A percentile compares a stretch with the other conserved stretches of the same genome.
Evolutionary conservation across 2,329 filamentous ascomycete genomes (phyloP).

Genomic region (Diaporthe velutina): DNA sequence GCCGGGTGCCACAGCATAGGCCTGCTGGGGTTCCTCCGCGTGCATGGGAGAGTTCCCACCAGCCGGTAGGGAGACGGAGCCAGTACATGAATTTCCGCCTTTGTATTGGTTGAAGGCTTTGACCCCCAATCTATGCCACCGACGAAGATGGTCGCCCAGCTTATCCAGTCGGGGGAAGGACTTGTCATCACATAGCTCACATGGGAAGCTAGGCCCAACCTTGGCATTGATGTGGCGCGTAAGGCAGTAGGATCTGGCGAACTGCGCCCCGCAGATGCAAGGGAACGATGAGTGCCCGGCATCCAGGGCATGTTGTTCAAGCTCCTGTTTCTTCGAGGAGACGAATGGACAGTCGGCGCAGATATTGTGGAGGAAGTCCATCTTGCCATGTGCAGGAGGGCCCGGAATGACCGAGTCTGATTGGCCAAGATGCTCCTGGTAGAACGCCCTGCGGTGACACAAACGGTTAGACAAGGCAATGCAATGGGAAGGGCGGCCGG

Average conservation of each 20-base stretch:
- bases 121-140: not conserved
- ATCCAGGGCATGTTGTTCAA: not conserved
- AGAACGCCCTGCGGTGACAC: not conserved
- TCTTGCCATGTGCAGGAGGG: not conserved
- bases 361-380: not conserved
- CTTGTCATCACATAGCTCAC: not conserved
- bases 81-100: not conserved
- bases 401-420: not conserved
- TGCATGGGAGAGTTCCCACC: not conserved
- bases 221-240: slow-evolving; percentile 8
- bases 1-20: not conserved
- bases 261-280: not conserved
- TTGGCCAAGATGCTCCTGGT: not conserved
- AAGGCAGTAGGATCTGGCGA: not conserved
- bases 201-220: not conserved
- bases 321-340: not conserved
- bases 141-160: not conserved
- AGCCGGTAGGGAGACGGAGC: not conserved
- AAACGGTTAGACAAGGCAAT: not conserved
- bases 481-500: not conserved
- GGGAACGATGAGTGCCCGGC: not conserved
- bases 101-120: not conserved
- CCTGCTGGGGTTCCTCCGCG: not conserved
- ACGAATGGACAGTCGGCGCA: not conserved
- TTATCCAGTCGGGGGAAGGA: not conserved